A percentile compares a stretch with the other conserved stretches of the same genome.
Conservation (phyloP, 2,329 filamentous ascomycete species). For the Hypoxylon sp. region DNA sequence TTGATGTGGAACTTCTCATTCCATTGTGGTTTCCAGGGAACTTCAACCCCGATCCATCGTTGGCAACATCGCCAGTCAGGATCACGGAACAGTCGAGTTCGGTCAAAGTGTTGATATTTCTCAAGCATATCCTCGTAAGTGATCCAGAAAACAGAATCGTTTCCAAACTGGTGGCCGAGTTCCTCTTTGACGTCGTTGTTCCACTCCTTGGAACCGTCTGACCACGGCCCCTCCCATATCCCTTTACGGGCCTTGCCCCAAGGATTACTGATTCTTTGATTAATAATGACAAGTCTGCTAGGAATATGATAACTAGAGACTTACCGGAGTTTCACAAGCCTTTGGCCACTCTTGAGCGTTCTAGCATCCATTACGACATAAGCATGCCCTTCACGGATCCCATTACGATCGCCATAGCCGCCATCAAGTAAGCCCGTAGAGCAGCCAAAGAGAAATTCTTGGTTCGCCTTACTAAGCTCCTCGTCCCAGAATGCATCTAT, state of each 20-base stretch:
- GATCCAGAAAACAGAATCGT: constrained; percentile 76
- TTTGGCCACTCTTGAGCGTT: constrained; percentile 65
- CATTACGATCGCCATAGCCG: constrained; percentile 72
- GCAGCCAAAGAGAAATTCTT: constrained; percentile 84
- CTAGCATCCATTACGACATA: constrained; percentile 74
- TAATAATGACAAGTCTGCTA: constrained; percentile 9
- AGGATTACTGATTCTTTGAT: constrained; percentile 62
- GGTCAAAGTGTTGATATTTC: constrained; percentile 73
- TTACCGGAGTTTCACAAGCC: constrained; percentile 69
- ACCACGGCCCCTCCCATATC: constrained; percentile 73
- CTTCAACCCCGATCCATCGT: constrained; percentile 73
- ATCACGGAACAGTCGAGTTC: constrained; percentile 73
- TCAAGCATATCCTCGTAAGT: constrained; percentile 73
- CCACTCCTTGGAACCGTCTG: constrained; percentile 73
- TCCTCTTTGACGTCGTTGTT: constrained; percentile 70
- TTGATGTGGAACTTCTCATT: constrained; percentile 73
- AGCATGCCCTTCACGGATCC: constrained; percentile 71
- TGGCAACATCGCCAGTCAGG: constrained; percentile 70
- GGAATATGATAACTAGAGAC: constrained; percentile 4
- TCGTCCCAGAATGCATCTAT: constrained; percentile 87
- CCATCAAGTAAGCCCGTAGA: constrained; percentile 74
- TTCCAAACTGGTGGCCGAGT: constrained; percentile 71
- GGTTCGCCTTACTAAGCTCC: constrained; percentile 83
- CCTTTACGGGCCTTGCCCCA: constrained; percentile 72
- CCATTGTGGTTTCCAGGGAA: constrained; percentile 74